These are phyloP conservation scores for Whalleya microplaca DNA, from an alignment of 2,329 filamentous ascomycete species.

Conservation along the genomic window DNA sequence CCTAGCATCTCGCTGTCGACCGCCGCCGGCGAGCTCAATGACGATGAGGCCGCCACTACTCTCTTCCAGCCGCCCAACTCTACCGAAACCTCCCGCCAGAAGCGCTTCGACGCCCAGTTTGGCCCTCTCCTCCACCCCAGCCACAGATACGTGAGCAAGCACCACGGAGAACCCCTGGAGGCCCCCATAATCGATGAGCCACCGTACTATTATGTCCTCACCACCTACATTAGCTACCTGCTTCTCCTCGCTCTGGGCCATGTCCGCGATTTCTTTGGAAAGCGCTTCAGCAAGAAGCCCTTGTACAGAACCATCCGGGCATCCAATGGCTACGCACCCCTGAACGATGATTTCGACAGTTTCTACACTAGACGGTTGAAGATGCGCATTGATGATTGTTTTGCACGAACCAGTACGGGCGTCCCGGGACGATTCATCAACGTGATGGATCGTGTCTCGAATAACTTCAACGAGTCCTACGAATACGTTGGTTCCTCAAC, in stretches of 20 bases:
- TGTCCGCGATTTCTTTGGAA: constrained; percentile 96
- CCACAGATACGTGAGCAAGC: constrained; percentile 88
- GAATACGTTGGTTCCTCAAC: constrained; percentile 87
- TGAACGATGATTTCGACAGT: constrained; percentile 98
- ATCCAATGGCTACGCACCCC: constrained; percentile 86
- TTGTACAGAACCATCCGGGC: constrained; percentile 80
- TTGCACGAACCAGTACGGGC: constrained; percentile 87
- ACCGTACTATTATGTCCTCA: constrained; percentile 94
- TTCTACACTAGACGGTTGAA: constrained; percentile 95
- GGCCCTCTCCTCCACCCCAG: constrained; percentile 78
- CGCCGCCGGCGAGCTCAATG: constrained; percentile 73
- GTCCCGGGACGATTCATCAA: constrained; percentile 95
- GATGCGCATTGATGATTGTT: constrained; percentile 94
- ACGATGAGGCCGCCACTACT: constrained; percentile 74
- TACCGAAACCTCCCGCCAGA: constrained; percentile 77
- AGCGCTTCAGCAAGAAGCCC: constrained; percentile 85
- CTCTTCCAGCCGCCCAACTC: constrained; percentile 87
- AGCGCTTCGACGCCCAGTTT: constrained; percentile 86
- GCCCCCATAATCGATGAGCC: constrained; percentile 92
- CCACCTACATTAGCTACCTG: constrained; percentile 97
- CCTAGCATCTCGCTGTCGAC: constrained; percentile 93
- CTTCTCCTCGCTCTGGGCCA: constrained; percentile 95
- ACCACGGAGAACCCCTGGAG: constrained; percentile 78
- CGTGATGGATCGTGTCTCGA: constrained; percentile 84
- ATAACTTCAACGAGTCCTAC: constrained; percentile 91